These are phyloP conservation scores for Sporothrix sp. DNA, from an alignment of 2,329 filamentous ascomycete species.

Conservation along the genomic window DNA sequence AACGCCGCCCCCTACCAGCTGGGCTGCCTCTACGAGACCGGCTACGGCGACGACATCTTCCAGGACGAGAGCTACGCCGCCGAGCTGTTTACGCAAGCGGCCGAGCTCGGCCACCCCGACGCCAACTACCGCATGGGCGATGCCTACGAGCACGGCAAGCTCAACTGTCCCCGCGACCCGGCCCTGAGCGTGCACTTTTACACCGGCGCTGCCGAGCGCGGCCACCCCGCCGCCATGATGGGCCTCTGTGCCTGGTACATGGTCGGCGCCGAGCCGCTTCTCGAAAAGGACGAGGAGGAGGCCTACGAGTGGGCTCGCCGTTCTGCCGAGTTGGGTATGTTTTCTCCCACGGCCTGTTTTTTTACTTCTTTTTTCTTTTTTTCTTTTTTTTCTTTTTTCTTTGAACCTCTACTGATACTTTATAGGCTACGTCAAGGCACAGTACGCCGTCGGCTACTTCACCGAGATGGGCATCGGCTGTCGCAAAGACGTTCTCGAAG, in stretches of 20 bases:
- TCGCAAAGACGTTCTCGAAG: conserved; percentile 85
- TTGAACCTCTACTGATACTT: too few relatives aligned
- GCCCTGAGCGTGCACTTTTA: conserved; percentile 96
- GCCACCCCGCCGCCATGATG: conserved; percentile 89
- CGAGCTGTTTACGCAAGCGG: conserved; percentile 87
- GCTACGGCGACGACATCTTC: conserved; percentile 93
- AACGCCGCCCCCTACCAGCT: conserved; percentile 89
- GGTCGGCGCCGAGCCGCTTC: conserved; percentile 80
- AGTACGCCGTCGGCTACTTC: conserved; percentile 94
- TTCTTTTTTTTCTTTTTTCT: not conserved
- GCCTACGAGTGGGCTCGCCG: conserved; percentile 92
- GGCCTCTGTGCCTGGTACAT: conserved; percentile 98
- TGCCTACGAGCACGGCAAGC: conserved; percentile 85
- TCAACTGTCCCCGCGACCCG: conserved; percentile 82
- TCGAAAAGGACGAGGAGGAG: conserved; percentile 92
- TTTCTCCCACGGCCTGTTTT: not conserved
- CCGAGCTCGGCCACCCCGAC: conserved; percentile 80
- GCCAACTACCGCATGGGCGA: conserved; percentile 87
- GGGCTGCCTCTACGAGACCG: conserved; percentile 76
- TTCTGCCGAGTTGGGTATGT: conserved; percentile 74
- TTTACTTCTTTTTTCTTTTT: not conserved
- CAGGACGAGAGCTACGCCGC: conserved; percentile 82
- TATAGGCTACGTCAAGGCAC: conserved; percentile 61
- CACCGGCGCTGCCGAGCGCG: conserved; percentile 77
- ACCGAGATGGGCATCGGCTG: conserved; percentile 98